Evolutionary conservation across 768 basidiomycete species (phyloP), one percentile per base, ranked within the genome.

Genomic region (Gymnopilus junonius): DNA sequence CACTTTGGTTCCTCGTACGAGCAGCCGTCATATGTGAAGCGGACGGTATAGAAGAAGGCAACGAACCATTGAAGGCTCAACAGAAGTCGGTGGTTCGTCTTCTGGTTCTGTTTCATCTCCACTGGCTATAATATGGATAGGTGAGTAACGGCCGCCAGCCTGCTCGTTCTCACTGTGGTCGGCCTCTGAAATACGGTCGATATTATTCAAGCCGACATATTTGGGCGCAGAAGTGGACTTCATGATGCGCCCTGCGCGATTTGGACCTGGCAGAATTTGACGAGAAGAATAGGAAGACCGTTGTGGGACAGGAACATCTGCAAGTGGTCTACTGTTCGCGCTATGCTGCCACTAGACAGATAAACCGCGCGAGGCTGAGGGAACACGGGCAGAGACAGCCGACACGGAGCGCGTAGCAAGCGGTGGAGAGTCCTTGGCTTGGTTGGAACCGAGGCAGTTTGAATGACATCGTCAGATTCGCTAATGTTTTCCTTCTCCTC

Each of bases 401-500:
- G 73, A 65, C 12, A 71, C 63, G 12, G 80, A 75, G 42, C 80
- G 77, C 35, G 75, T 68, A 17, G 64, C 55, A 6, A 77, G 65
- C 1, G 80, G 76, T 1, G 80, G 80, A 0, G 80, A 80, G 59
- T 68, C 42, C 77, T 66, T 29, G 69, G 71, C 64, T 66, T 69
- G 43, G 68, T 71, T 14, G 65, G n/a, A n/a, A 70, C 66, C 23
- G 75, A 61, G 29, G 70, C 69, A 20, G 68, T 59, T 20, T 71
- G 68, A 23, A 69, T 68, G 27, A 51, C 45, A 56, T 79, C 79
- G 70, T 79, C 81, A 37, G 70, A 76, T 73, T 72, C 81, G 61
- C 72, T 79, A 59, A 81, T 79, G 68, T 80, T 84, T 70, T 81
- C 84, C 70, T 84, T 84, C 67, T 84, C 84, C 55, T 84, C 82